Evolutionary conservation across 805 yeast genomes (phyloP).

Genomic region (Tetrapisispora iriomotensis): DNA sequence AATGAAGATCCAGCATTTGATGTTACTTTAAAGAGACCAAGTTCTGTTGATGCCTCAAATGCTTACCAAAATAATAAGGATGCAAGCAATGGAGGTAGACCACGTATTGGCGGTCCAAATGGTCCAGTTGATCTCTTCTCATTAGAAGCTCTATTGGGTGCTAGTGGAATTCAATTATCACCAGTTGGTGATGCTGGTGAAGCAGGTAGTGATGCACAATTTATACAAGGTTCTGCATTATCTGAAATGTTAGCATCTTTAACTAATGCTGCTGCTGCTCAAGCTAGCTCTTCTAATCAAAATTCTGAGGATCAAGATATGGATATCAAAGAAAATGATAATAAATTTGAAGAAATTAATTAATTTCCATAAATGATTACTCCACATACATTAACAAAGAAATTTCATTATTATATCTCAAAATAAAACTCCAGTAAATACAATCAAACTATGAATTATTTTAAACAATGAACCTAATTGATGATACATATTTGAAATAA

Average conservation of each 20-base stretch:
- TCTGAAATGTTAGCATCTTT: slow-evolving; percentile 50
- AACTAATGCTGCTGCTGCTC: slow-evolving; percentile 28
- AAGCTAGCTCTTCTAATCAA: slow-evolving; percentile 20
- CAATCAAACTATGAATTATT: no score
- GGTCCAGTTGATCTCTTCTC: slow-evolving; percentile 24
- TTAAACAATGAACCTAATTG: no score
- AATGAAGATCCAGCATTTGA: slow-evolving; percentile 9
- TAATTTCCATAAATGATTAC: no score
- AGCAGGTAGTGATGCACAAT: slow-evolving; percentile 27
- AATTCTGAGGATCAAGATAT: slow-evolving; percentile 11
- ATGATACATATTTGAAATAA: no score
- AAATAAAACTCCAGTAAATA: no score
- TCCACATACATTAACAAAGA: no score
- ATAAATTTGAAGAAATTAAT: slow-evolving; percentile 3
- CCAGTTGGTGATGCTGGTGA: slow-evolving; percentile 27
- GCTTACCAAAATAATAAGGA: background rate
- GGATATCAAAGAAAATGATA: slow-evolving; percentile 19
- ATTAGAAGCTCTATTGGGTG: slow-evolving; percentile 26
- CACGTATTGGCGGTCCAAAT: slow-evolving; percentile 3
- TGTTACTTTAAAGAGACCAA: slow-evolving; percentile 13
- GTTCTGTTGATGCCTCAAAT: background rate
- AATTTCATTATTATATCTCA: no score
- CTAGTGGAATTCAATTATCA: slow-evolving; percentile 24
- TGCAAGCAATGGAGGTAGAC: no score
- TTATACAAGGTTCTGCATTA: slow-evolving; percentile 53